Evolutionary conservation across 441 rosid genomes (phyloP).

Genomic region (Populus hybrid): DNA sequence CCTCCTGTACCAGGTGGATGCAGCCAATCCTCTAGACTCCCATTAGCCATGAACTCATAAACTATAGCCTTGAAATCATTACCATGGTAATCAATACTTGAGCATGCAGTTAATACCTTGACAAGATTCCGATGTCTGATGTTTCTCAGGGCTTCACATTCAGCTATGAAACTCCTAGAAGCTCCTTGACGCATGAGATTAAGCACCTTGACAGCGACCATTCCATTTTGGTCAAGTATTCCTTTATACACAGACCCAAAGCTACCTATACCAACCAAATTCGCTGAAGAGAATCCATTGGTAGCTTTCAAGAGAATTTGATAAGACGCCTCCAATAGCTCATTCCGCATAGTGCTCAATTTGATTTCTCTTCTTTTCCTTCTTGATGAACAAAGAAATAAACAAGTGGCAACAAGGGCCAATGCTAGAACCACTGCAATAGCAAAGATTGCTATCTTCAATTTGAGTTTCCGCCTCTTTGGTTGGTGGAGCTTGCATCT

Average conservation of each 20-base stretch:
- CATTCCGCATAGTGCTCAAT: not conserved
- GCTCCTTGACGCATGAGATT: constrained; percentile 13
- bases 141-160: constrained; percentile 11
- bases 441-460: not conserved
- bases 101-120: constrained; percentile 9
- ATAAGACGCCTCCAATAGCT: constrained; percentile 13
- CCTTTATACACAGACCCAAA: constrained; percentile 1
- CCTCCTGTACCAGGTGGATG: not conserved
- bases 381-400: not conserved
- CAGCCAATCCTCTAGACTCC: constrained; percentile 19
- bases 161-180: constrained; percentile 14
- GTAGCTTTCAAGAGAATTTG: constrained; percentile 11
- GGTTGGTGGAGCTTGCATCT: not conserved
- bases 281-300: not conserved
- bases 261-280: constrained; percentile 17
- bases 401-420: not conserved
- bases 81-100: constrained; percentile 13
- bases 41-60: not conserved
- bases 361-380: not conserved
- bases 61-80: constrained; percentile 15
- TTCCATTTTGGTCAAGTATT: not conserved
- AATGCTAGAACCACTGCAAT: not conserved
- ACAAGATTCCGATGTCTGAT: constrained; percentile 18
- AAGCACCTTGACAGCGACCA: constrained; percentile 17
- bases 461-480: not conserved